Base-by-base conservation (phyloP, 805 yeast species). In the Spathaspora gorwiae region DNA sequence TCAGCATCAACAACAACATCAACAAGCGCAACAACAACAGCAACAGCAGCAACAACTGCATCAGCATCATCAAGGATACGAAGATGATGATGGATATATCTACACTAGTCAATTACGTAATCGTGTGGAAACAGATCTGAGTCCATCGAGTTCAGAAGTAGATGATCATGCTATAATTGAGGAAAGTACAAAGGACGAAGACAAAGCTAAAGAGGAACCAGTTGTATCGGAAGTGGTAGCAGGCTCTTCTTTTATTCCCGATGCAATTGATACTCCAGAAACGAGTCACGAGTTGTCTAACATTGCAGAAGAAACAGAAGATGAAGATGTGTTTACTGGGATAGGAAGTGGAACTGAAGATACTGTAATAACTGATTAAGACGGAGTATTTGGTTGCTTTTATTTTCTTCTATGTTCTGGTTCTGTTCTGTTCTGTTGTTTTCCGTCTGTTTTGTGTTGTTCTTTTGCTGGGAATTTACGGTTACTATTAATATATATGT, bases 61-160 rank as follows among this genome's bases (percentile, higher is more conserved):
- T 12, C 15, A 9, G 3, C 34, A 27, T 12, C 12, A 27, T 26
- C 14, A 9, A 2, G 30, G 19, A 27, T 45, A 45, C 26, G 47
- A 45, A 46, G 46, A 48, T 37, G 51, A 48, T 36, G 51, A 48
- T 43, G 51, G 51, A n/a, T 48, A 48, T 40, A 29, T 40, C 10
- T 48, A 45, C 30, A 19, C 49, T 14, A 15, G 40, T 12, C 34
- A 43, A 29, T 40, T 31, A 11, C 14, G 43, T 13, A 34, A 12
- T 36, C 24, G 30, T 24, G 35, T 13, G 3, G 26, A n/a, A 29
- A 13, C 29, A 31, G 35, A 39, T 8, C 14, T 9, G 14, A 35
- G 7, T 3, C 32, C n/a, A 3, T 31, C 10, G 26, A 31, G 10
- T 13, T 31, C 9, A 3, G 27, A 36, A 14, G 39, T 2, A 12